A percentile compares a stretch with the other conserved stretches of the same genome.
phyloP scores from a whole-genome alignment of 768 basidiomycete genomes.

The Leccinellum rugosiceps region DNA sequence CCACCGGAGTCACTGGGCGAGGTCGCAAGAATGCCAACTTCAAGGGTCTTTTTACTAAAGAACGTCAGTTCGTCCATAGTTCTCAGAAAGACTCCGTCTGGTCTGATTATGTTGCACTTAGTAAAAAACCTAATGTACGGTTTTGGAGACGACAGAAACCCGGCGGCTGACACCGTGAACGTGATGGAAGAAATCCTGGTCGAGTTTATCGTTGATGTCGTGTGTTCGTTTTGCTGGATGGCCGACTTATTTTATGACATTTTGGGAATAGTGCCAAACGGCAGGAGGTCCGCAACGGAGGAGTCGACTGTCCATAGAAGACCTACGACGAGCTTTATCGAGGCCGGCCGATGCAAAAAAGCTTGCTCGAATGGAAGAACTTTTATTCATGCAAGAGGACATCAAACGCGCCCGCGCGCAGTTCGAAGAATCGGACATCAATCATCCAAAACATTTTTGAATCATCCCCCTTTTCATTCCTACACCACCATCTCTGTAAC shows the following conservation, averaged over 20 bases:
- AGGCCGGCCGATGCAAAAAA: slow-evolving; percentile 89
- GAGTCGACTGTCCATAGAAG: slow-evolving; percentile 79
- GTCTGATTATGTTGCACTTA: slow-evolving; percentile 29
- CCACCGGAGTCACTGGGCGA: slow-evolving; percentile 42
- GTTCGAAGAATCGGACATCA: slow-evolving; percentile 58
- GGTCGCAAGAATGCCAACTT: slow-evolving; percentile 65
- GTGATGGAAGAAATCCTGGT: slow-evolving; percentile 94
- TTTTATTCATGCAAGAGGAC: slow-evolving; percentile 91
- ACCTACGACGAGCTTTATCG: slow-evolving; percentile 75
- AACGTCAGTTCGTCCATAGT: slow-evolving; percentile 48
- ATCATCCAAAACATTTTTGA: slow-evolving; percentile 46
- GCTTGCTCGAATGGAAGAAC: slow-evolving; percentile 86
- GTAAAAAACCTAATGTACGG: slow-evolving; percentile 89
- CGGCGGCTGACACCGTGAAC: slow-evolving; percentile 81
- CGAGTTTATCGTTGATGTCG: slow-evolving; percentile 87
- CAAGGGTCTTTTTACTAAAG: slow-evolving; percentile 77
- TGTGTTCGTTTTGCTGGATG: slow-evolving; percentile 40
- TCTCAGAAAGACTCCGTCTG: slow-evolving; percentile 1
- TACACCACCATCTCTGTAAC: slow-evolving; percentile 1
- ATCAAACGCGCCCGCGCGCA: slow-evolving; percentile 85
- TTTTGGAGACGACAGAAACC: slow-evolving; percentile 89
- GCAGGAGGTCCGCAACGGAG: slow-evolving; percentile 70
- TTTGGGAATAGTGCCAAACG: slow-evolving; percentile 57
- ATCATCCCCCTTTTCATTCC: not conserved
- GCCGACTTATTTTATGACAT: slow-evolving; percentile 4